Percentiles rank a stretch among this genome's conserved stretches.
These are phyloP conservation scores for Emericellopsis cladophorae DNA, from an alignment of 2,329 filamentous ascomycete species.

Conservation along the genomic window DNA sequence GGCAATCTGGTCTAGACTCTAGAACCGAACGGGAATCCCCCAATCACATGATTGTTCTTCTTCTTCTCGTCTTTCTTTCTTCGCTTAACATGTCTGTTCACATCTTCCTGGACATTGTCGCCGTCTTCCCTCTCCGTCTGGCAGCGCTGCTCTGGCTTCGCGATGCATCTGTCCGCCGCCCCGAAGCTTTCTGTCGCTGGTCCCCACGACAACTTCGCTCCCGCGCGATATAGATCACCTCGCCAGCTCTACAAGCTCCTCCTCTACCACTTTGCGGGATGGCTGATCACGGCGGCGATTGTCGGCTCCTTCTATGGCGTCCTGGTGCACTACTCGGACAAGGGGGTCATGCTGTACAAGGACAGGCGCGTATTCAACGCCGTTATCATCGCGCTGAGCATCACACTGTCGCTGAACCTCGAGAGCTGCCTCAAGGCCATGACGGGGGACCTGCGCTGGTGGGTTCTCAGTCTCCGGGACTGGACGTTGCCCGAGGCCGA, in stretches of 20 bases:
- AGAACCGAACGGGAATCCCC: too few species aligned
- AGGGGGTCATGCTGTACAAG: slow-evolving; percentile 14
- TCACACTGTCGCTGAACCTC: slow-evolving; percentile 26
- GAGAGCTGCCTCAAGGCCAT: slow-evolving; percentile 28
- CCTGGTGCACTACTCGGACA: slow-evolving; percentile 13
- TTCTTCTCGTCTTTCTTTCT: too few species aligned
- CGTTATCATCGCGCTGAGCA: slow-evolving; percentile 28
- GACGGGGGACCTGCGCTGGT: slow-evolving; percentile 31
- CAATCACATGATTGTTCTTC: too few species aligned
- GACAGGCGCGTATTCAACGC: slow-evolving; percentile 28
- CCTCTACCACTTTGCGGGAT: slow-evolving; percentile 6
- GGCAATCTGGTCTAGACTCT: too few species aligned
- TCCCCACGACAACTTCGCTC: too few species aligned
- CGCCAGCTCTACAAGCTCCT: not conserved
- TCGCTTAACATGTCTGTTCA: too few species aligned
- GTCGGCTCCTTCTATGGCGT: slow-evolving; percentile 14
- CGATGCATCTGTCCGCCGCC: too few species aligned
- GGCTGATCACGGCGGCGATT: slow-evolving; percentile 15
- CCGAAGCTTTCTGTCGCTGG: too few species aligned
- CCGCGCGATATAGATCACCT: too few species aligned
- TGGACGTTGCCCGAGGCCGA: slow-evolving; percentile 23
- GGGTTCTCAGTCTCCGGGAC: slow-evolving; percentile 23
- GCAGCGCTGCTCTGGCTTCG: too few species aligned
- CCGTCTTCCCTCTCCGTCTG: too few species aligned
- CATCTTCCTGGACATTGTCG: too few species aligned